These are phyloP conservation scores for Cercospora sojina DNA, from an alignment of 2,329 filamentous ascomycete species.

Conservation along the genomic window DNA sequence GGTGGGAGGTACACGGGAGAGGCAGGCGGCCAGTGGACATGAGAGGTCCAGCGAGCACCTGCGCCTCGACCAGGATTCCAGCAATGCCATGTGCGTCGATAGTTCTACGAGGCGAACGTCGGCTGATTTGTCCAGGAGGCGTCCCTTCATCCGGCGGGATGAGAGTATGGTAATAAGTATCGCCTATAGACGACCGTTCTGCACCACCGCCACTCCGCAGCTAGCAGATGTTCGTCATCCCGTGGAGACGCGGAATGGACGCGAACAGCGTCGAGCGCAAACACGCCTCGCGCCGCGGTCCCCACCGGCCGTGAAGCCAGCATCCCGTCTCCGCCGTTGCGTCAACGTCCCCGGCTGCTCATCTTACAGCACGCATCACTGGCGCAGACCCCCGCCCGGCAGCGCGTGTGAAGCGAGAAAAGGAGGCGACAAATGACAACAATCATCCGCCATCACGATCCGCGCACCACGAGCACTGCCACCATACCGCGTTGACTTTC, in stretches of 20 bases:
- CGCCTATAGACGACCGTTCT: neutral
- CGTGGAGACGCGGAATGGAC: neutral
- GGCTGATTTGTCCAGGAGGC: neutral
- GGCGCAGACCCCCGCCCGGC: neutral
- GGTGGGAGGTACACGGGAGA: neutral
- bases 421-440: neutral
- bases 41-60: neutral
- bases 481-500: neutral
- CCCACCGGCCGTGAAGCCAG: neutral
- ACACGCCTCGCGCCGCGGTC: neutral
- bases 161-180: too few species aligned
- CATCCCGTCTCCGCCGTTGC: neutral
- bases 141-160: neutral
- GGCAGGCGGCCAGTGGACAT: neutral
- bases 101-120: neutral
- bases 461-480: neutral
- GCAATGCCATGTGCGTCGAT: neutral
- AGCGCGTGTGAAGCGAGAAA: neutral
- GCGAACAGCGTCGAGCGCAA: neutral
- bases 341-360: neutral
- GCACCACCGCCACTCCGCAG: neutral
- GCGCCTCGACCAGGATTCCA: neutral
- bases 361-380: neutral
- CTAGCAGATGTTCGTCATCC: neutral
- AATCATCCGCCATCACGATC: neutral